Base-by-base conservation (phyloP, 1,284 basidiomycete genomes). In the Pascua sp. region DNA sequence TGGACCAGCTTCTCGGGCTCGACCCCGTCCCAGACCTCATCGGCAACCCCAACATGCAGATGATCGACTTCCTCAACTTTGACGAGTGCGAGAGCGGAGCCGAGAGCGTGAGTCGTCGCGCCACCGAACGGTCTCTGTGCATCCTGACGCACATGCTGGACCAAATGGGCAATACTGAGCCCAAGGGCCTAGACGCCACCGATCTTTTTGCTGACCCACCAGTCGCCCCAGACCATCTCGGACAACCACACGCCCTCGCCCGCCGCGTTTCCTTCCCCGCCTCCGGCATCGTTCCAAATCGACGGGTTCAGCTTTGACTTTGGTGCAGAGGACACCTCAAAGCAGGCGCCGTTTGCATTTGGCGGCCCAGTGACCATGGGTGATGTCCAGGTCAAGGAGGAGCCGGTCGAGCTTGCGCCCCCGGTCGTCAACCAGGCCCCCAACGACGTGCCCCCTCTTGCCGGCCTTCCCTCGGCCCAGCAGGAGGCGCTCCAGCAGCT, bases 211-310 rank as follows among this genome's bases (percentile, higher is more conserved):
- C 24, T 32, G 24, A 32, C 24, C 24, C 24, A 32, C 24, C 69
- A 75, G 54, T 74, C 72, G 11, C 70, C 71, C 9, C 61, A 59
- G 8, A 74, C 73, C 37, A 67, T 68, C 24, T 73, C 73, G 2
- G 67, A 68, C 41, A 73, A 74, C 52, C 64, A 67, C 55, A 76
- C 73, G 2, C 73, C 73, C 8, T 74, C 72, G 8, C 72, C 73
- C 13, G 56, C 59, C n/a, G 44, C 57, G 18, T 53, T 55, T 15
- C 53, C 42, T 9, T 52, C 41, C 5, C 67, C 49, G 42, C 64
- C 51, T 38, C 65, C 51, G 47, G 59, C 44, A n/a, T 57, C 40
- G 13, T 69, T 60, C 59, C 59, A 68, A 47, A 57, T 60, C 48
- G 45, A 58, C 49, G 65, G 66, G n/a, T 68, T 69, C 51, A 56